Base-by-base conservation (phyloP, 2,329 filamentous ascomycete genomes). In the Aphanoascus verrucosus region DNA sequence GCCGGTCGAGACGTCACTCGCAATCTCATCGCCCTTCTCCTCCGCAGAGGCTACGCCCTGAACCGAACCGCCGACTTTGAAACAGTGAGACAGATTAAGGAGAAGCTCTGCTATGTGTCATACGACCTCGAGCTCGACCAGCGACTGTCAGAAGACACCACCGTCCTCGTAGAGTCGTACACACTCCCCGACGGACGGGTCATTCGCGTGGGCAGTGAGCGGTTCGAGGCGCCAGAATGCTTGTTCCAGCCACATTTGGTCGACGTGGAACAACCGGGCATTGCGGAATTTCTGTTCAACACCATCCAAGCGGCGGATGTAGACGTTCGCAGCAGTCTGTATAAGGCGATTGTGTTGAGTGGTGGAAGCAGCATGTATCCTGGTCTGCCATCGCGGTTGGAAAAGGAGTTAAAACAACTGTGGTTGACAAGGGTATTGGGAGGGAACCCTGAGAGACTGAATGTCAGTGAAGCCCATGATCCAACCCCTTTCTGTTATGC, bases 341-440 rank as follows among this genome's bases (percentile, higher is more conserved):
- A 93, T 81, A 96, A 95, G 77, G 93, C 93, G 11, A 91, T 98
- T 64, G 93, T 98, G 56, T 79, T 98, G 52, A 96, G 89, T 41
- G 93, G 93, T 60, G 93, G 93, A 61, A 94, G 87, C 77, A 94
- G 88, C 82, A 98, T 98, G 93, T 98, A 98, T 71, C 93, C 93
- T 0, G 93, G 93, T 56, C 78, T 98, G 60, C 93, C 93, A 4
- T 95, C 88, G 57, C 81, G 93, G 59, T 74, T 98, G 71, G 93
- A 98, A 75, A 98, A 98, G 79, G 93, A 98, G 73, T 75, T 98
- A 63, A 98, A 98, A 79, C 93, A 98, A 76, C 75, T 98, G 63
- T 98, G 93, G 93, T 80, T 98, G 60, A 96, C 91, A 52, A 84
- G 85, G 60, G 89, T 96, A 42, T 76, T 98, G 62, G 81, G 84